Evolutionary conservation across 305 asterid species (phyloP), one percentile per base, ranked within the genome.

Genomic region (Solanum aculeatissimum): DNA sequence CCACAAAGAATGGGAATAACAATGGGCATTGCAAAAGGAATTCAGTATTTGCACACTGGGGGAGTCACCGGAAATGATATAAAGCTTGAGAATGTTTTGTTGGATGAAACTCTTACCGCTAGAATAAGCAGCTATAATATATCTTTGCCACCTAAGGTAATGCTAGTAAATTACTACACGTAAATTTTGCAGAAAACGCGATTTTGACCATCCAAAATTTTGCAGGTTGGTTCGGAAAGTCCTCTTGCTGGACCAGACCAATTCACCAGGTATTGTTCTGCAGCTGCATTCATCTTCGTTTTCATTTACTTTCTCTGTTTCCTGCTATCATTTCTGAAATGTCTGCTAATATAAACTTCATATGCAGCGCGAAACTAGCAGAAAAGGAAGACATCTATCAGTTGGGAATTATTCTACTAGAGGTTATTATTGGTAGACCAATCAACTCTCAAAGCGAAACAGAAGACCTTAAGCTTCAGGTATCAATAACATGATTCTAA

Each of bases 1-100:
- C 99, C 99, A 9, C 98, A 95, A 88, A 90, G 99, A 87, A 95
- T 94, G 92, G 90, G 90, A 32, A 90, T 97, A 77, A 79, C 94
- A 7, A 90, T 94, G 95, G 98, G 95, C 6, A 86, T 95, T 71
- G 95, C 99, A 1, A 93, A 96, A 86, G 98, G 99, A 21, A 92
- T 94, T 55, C 99, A 97, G 75, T 95, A 91, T 91, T 84, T 97
- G 89, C 99, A 97, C 35, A 87, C 93, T 0, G 94, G 91, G 6
- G 97, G 98, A 43, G 85, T 97, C n/a, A 87, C 85, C 29, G 98
- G 98, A 71, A 97, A 94, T 71, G 95, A 94, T 86, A 85, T 97
- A 54, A 95, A 92, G 84, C 89, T 92, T 43, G 98, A 95, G 83
- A 93, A 83, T 84, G 86, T 97, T 85, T 86, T 94, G 83, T 83